Conservation (phyloP, 257 asterid genomes). For the Cinchona pubescens region DNA sequence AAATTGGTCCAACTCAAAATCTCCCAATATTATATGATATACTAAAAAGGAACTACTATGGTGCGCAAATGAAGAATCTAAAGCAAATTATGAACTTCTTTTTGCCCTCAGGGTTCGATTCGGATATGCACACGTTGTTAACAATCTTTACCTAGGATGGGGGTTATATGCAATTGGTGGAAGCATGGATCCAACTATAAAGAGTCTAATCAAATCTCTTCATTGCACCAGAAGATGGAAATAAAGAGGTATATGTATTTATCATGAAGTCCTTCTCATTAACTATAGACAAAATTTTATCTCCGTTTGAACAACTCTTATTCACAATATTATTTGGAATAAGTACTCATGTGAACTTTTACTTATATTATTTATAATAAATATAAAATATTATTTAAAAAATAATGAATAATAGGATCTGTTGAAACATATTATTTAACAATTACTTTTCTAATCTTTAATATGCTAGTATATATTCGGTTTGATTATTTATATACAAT, state of each 20-base stretch:
- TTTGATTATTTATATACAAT: too few relatives aligned
- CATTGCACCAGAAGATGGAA: conserved; percentile 57
- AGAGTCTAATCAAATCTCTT: conserved; percentile 85
- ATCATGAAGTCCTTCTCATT: not conserved
- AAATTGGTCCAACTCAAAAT: too few relatives aligned
- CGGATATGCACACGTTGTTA: conserved; percentile 88
- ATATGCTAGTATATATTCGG: not conserved
- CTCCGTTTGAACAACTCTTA: too few relatives aligned
- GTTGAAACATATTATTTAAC: not conserved
- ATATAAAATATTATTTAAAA: too few relatives aligned
- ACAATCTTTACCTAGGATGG: conserved; percentile 79
- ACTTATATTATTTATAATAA: too few relatives aligned
- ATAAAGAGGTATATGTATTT: conserved; percentile 73
- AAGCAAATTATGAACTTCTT: not conserved
- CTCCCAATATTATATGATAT: too few relatives aligned
- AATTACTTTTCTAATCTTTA: not conserved
- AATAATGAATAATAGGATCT: too few relatives aligned
- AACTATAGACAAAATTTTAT: too few relatives aligned
- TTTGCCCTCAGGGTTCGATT: conserved; percentile 47
- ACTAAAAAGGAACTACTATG: not conserved
- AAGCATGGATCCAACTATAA: conserved; percentile 78
- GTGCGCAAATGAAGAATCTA: not conserved
- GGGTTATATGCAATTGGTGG: conserved; percentile 86
- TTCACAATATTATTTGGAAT: too few relatives aligned
- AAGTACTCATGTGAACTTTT: too few relatives aligned